These are phyloP conservation scores for Pythium periplocum DNA, from an alignment of 352 stramenopile species.

Conservation along the genomic window DNA sequence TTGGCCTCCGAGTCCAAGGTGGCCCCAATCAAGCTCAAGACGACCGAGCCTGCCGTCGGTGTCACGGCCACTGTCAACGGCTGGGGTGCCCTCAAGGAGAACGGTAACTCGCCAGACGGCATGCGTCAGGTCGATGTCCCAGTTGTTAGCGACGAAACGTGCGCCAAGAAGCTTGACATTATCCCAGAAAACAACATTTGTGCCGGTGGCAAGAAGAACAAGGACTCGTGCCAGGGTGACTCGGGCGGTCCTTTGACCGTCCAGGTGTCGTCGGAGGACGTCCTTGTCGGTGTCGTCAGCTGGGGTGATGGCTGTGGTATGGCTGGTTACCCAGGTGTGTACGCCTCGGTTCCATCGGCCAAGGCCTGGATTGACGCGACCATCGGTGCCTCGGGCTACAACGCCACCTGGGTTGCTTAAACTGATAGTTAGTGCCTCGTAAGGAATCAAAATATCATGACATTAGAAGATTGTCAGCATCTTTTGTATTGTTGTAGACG, in stretches of 20 bases:
- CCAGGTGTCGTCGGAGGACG: neutral
- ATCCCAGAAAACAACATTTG: conserved; percentile 13
- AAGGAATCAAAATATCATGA: no score
- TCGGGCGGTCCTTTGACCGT: conserved; percentile 13
- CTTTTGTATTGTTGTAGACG: no score
- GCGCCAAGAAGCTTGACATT: conserved; percentile 4
- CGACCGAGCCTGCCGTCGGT: neutral
- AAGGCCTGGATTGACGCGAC: no score
- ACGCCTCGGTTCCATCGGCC: no score
- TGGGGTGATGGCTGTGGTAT: conserved; percentile 16
- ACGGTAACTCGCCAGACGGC: conserved; percentile 7
- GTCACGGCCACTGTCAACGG: conserved; percentile 7
- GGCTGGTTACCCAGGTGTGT: conserved; percentile 7
- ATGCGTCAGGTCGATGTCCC: conserved; percentile 8
- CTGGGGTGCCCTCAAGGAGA: conserved; percentile 4
- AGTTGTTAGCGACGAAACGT: conserved; percentile 1
- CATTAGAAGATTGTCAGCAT: no score
- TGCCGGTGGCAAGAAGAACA: conserved; percentile 9
- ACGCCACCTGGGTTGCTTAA: no score
- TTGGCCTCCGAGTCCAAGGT: conserved; percentile 32
- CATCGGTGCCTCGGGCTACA: neutral
- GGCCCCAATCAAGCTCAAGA: conserved; percentile 20
- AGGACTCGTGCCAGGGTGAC: conserved; percentile 21
- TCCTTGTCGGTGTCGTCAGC: conserved; percentile 15
- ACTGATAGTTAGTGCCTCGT: no score